Conservation (phyloP, 805 yeast species). For the Candida montana region DNA sequence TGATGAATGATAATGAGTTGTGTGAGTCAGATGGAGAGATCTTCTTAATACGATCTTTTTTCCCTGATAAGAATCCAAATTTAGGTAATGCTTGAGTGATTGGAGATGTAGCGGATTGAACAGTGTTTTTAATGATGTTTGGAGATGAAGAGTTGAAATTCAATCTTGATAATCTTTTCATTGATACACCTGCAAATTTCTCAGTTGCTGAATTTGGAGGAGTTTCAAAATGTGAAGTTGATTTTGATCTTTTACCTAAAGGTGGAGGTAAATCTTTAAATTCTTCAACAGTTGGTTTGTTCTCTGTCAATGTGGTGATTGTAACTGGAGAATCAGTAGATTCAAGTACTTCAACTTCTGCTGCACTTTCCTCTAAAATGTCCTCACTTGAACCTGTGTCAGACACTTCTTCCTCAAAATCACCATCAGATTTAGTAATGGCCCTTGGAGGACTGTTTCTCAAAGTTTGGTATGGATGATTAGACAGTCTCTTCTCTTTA, state of each 20-base stretch:
- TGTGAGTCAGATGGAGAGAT: slow-evolving; percentile 18
- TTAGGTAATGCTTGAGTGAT: slow-evolving; percentile 20
- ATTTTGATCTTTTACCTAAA: background rate
- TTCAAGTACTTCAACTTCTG: background rate
- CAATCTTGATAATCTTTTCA: slow-evolving; percentile 11
- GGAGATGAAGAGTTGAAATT: slow-evolving; percentile 3
- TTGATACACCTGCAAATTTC: slow-evolving; percentile 6
- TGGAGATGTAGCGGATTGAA: slow-evolving; percentile 19
- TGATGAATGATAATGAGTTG: slow-evolving; percentile 21
- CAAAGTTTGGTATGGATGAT: slow-evolving; percentile 17
- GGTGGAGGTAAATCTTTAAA: background rate
- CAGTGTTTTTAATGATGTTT: slow-evolving; percentile 11
- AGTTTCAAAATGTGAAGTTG: slow-evolving; percentile 12
- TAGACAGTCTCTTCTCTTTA: background rate
- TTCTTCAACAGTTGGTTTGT: background rate
- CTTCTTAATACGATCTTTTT: slow-evolving; percentile 9
- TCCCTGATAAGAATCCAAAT: slow-evolving; percentile 11
- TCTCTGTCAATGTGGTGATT: background rate
- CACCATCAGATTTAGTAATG: background rate
- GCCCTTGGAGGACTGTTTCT: slow-evolving; percentile 12
- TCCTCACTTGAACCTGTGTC: background rate
- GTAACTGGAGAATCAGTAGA: slow-evolving; percentile 1
- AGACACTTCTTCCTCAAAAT: background rate
- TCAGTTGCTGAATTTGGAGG: slow-evolving; percentile 14
- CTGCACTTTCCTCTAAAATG: background rate